Percentiles rank a stretch among this genome's conserved stretches.
Conservation (phyloP, 371 early-diverging fungal genomes). For the Capillidium heterosporum region DNA sequence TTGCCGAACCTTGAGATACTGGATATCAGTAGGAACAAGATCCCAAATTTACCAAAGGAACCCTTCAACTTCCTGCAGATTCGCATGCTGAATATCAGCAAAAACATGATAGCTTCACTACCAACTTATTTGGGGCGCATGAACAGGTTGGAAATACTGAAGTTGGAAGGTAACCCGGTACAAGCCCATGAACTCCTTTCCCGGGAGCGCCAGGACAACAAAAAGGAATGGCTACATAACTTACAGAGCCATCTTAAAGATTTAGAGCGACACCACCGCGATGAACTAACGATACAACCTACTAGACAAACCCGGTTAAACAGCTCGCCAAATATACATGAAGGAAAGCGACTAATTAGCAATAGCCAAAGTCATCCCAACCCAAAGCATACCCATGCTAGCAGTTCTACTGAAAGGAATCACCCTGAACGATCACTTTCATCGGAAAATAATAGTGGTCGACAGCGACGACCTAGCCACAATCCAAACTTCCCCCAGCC, state of each 20-base stretch:
- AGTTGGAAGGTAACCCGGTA: not conserved
- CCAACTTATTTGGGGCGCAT: not conserved
- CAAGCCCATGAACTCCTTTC: not conserved
- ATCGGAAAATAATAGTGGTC: too few relatives aligned
- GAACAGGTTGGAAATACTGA: not conserved
- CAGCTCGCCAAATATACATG: too few relatives aligned
- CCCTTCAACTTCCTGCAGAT: slow-evolving; percentile 6
- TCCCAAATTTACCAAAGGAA: slow-evolving; percentile 7
- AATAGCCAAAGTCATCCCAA: too few relatives aligned
- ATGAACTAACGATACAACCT: too few relatives aligned
- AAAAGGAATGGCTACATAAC: not conserved
- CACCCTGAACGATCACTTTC: too few relatives aligned
- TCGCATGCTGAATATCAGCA: not conserved
- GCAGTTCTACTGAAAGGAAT: too few relatives aligned
- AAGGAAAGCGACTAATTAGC: too few relatives aligned
- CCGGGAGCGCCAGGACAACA: not conserved
- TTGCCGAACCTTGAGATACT: slow-evolving; percentile 8
- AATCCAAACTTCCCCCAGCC: too few relatives aligned
- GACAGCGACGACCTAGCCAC: too few relatives aligned
- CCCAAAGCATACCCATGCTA: too few relatives aligned
- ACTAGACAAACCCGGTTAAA: too few relatives aligned
- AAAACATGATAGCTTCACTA: not conserved
- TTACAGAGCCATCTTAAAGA: not conserved
- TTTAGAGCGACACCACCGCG: too few relatives aligned
- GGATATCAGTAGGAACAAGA: slow-evolving; percentile 9